phyloP scores from a whole-genome alignment of 805 yeast genomes.

The Pichia gijzeniarum region DNA sequence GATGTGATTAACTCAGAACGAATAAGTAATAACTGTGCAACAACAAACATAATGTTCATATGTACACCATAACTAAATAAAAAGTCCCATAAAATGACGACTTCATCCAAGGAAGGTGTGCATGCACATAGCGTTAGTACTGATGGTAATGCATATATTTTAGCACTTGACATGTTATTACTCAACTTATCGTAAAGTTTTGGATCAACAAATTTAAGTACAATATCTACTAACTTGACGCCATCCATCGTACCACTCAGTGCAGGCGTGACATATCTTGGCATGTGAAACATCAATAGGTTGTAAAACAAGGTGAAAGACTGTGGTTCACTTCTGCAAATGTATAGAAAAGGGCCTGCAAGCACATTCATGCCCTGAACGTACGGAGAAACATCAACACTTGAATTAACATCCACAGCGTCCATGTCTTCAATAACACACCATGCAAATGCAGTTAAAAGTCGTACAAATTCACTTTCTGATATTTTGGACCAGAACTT shows the following conservation, averaged over 20 bases:
- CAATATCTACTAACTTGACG: slow-evolving; percentile 61
- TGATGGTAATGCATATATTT: slow-evolving; percentile 80
- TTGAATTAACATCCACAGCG: background rate
- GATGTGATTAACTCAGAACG: slow-evolving; percentile 56
- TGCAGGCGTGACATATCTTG: slow-evolving; percentile 70
- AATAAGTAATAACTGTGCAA: slow-evolving; percentile 72
- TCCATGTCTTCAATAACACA: slow-evolving; percentile 26
- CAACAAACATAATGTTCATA: slow-evolving; percentile 75
- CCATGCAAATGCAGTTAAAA: slow-evolving; percentile 65
- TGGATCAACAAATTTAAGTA: slow-evolving; percentile 67
- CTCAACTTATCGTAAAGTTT: slow-evolving; percentile 53
- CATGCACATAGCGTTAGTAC: slow-evolving; percentile 82
- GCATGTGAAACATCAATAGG: slow-evolving; percentile 58
- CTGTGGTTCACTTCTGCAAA: slow-evolving; percentile 76
- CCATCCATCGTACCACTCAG: slow-evolving; percentile 81
- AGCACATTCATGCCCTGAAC: slow-evolving; percentile 93
- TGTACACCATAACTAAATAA: slow-evolving; percentile 88
- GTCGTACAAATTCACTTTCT: slow-evolving; percentile 62
- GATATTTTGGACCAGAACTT: slow-evolving; percentile 56
- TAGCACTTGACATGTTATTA: slow-evolving; percentile 68
- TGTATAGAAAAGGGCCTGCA: slow-evolving; percentile 75
- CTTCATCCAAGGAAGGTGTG: slow-evolving; percentile 75
- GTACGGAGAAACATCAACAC: slow-evolving; percentile 38
- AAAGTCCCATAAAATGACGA: slow-evolving; percentile 81
- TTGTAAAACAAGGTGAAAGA: slow-evolving; percentile 68